phyloP scores from a whole-genome alignment of 495 filamentous ascomycete species.

The Penicillium samsonianum region DNA sequence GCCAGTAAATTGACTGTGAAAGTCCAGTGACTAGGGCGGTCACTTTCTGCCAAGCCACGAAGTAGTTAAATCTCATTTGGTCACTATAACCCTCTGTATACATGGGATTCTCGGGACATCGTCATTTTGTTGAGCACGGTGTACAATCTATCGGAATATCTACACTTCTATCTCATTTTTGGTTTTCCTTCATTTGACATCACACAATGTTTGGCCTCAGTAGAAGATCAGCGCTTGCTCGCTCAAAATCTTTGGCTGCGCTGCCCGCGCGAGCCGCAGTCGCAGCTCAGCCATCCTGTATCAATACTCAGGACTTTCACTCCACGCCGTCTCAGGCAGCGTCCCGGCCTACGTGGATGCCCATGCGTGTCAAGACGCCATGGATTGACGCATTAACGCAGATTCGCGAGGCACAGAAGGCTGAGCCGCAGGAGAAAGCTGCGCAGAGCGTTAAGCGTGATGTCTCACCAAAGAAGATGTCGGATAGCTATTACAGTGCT shows the following conservation, averaged over 20 bases:
- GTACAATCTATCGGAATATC: conserved; percentile 16
- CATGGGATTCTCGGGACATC: conserved; percentile 15
- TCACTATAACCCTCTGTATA: background rate
- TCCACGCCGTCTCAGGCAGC: conserved; percentile 29
- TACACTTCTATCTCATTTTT: background rate
- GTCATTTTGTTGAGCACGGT: conserved; percentile 15
- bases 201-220: conserved; percentile 27
- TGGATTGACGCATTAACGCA: conserved; percentile 68
- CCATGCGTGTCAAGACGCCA: conserved; percentile 62
- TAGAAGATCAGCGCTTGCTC: conserved; percentile 21
- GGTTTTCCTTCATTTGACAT: background rate
- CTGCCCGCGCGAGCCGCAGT: conserved; percentile 17
- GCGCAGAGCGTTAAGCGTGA: conserved; percentile 45
- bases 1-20: background rate
- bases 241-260: conserved; percentile 16
- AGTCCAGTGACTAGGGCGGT: background rate
- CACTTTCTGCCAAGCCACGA: background rate
- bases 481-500: conserved; percentile 62
- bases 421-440: conserved; percentile 26
- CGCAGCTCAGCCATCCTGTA: conserved; percentile 15
- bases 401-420: conserved; percentile 46
- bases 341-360: conserved; percentile 44
- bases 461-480: conserved; percentile 63
- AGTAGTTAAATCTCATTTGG: background rate
- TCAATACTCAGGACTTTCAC: conserved; percentile 32